These are phyloP conservation scores for Apiotrichum laibachii DNA, from an alignment of 1,284 basidiomycete genomes.

Conservation along the genomic window DNA sequence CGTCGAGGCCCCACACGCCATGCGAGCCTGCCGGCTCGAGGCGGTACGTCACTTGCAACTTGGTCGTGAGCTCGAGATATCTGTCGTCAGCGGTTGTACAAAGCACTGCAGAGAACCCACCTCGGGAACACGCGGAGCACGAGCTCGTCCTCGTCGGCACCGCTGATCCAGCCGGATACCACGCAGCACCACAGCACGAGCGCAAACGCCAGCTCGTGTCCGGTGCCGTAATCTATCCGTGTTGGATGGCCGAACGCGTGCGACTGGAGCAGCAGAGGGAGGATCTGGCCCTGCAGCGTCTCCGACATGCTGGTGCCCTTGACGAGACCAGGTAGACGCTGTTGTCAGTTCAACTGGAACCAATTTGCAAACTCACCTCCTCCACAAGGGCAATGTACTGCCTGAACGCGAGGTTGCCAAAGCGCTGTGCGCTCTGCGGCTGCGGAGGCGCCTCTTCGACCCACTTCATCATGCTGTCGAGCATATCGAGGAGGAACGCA, in stretches of 20 bases:
- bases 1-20: constrained; percentile 97
- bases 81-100: constrained; percentile 52
- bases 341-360: not conserved
- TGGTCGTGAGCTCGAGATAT: constrained; percentile 80
- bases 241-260: constrained; percentile 82
- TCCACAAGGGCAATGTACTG: constrained; percentile 78
- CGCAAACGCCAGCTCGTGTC: constrained; percentile 86
- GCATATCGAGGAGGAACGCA: constrained; percentile 56
- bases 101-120: constrained; percentile 22
- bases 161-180: constrained; percentile 40
- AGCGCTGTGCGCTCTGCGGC: constrained; percentile 74
- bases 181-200: constrained; percentile 62
- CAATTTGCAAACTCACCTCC: constrained; percentile 58
- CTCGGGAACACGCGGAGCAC: constrained; percentile 50
- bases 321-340: constrained; percentile 67
- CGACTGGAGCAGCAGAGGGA: constrained; percentile 55
- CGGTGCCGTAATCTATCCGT: constrained; percentile 94
- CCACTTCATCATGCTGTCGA: constrained; percentile 73
- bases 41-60: constrained; percentile 81
- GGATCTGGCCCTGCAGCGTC: constrained; percentile 62
- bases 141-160: constrained; percentile 46
- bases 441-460: constrained; percentile 77
- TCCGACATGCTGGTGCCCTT: constrained; percentile 55
- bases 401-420: constrained; percentile 90
- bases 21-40: constrained; percentile 96